Base-by-base conservation (phyloP, 1,139 yeast species). In the Saccharomycopsis hybrid region DNA sequence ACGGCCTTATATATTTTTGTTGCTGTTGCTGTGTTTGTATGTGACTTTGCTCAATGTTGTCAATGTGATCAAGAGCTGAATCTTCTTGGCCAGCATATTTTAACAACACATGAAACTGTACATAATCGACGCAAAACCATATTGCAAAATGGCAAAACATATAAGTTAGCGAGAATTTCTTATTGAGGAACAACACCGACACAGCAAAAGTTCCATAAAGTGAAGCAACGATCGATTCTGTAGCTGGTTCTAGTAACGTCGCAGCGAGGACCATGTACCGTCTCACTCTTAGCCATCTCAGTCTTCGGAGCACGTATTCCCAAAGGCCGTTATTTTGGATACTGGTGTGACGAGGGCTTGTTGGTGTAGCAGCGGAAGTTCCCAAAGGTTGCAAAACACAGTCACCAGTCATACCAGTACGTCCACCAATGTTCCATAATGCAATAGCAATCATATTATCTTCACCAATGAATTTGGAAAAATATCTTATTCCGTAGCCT, bases 381-480 rank as follows among this genome's bases (percentile, higher is more conserved):
- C 74, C 74, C 40, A 86, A 67, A 0, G 96, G 96, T 62, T 88
- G 96, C 7, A 86, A 69, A 3, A 83, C 96, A 41, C 80, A 75
- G 60, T 88, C 96, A 1, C 85, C 78, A 0, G 92, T 82, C 71
- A 88, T 71, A 0, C 85, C 88, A 0, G 95, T 86, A 54, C 92
- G 72, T 4, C 87, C 88, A 31, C 86, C 81, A 35, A 62, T 59
- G 49, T 80, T 81, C 96, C 96, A 89, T 18, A 88, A 63, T 1
- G 90, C 86, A 49, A 85, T 86, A 7, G 88, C 96, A 57, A 88
- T 87, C 95, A 88, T 85, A 63, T 88, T 88, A 65, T 88, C 97
- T 62, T 88, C 97, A 2, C 96, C 96, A 60, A 89, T 88, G 63
- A 83, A 89, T 54, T 81, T 71, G 5, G 95, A 80, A 65, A 89